phyloP scores from a whole-genome alignment of 768 basidiomycete species.

The Collybiopsis luxurians region DNA sequence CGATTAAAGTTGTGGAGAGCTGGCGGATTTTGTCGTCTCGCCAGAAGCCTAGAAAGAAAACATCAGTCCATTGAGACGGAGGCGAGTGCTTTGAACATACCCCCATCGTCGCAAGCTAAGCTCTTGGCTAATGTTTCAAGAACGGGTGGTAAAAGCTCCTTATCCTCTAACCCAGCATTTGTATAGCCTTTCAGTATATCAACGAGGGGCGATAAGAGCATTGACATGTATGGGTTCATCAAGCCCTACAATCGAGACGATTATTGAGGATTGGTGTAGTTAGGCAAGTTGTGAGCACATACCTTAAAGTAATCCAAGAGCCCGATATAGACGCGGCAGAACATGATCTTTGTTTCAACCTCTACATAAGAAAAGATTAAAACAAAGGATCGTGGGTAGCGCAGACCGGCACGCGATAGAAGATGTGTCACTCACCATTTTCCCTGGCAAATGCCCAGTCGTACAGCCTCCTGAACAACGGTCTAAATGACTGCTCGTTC shows the following conservation, averaged over 20 bases:
- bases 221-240: slow-evolving; percentile 90
- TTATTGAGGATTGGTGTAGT: background rate
- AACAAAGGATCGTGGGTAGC: slow-evolving; percentile 12
- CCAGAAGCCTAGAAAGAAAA: slow-evolving; percentile 73
- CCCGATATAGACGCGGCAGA: slow-evolving; percentile 69
- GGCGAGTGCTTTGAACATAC: slow-evolving; percentile 39
- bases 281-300: slow-evolving; percentile 12
- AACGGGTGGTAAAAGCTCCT: slow-evolving; percentile 60
- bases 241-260: slow-evolving; percentile 47
- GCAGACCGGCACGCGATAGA: background rate
- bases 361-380: slow-evolving; percentile 18
- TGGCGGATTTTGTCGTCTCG: slow-evolving; percentile 74
- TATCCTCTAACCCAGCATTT: slow-evolving; percentile 28
- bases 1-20: slow-evolving; percentile 55
- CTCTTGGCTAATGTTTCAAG: slow-evolving; percentile 65
- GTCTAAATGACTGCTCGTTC: slow-evolving; percentile 88
- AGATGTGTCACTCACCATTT: slow-evolving; percentile 31
- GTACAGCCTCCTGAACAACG: slow-evolving; percentile 85
- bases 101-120: slow-evolving; percentile 75
- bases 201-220: slow-evolving; percentile 64
- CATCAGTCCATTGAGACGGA: background rate
- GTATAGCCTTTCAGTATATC: slow-evolving; percentile 57
- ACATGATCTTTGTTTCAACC: slow-evolving; percentile 58
- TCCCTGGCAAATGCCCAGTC: slow-evolving; percentile 89
- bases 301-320: slow-evolving; percentile 91